Conservation (phyloP, 257 asterid species). For the Nicotiana noctiflora region DNA sequence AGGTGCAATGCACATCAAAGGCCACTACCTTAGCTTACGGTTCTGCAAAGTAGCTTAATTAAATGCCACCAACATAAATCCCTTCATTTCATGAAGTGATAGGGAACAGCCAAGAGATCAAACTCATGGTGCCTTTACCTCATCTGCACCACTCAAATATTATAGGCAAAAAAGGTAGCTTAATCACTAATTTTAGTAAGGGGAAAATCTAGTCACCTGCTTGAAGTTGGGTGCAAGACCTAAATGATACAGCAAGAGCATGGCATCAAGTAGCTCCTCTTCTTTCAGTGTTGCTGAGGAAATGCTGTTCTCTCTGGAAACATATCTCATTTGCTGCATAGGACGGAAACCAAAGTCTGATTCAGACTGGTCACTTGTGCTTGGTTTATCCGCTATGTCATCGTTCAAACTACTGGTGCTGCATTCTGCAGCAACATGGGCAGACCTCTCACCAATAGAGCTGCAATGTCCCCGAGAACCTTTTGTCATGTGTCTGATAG, state of each 20-base stretch:
- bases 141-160: neutral
- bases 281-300: constrained; percentile 77
- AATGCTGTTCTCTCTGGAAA: constrained; percentile 47
- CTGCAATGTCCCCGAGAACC: constrained; percentile 71
- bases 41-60: neutral
- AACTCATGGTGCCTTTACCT: neutral
- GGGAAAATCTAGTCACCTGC: constrained; percentile 50
- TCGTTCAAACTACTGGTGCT: constrained; percentile 68
- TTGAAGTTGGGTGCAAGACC: constrained; percentile 95
- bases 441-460: constrained; percentile 68
- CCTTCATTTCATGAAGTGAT: neutral
- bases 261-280: constrained; percentile 92
- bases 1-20: neutral
- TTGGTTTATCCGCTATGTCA: constrained; percentile 79
- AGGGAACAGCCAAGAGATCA: neutral
- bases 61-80: neutral
- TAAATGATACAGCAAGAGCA: constrained; percentile 86
- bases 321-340: constrained; percentile 56
- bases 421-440: constrained; percentile 78
- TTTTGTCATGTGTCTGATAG: constrained; percentile 39
- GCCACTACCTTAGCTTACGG: neutral
- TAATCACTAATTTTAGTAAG: neutral
- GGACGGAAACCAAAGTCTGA: constrained; percentile 69
- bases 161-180: neutral
- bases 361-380: constrained; percentile 85